These are phyloP conservation scores for Amylostereum areolatum DNA, from an alignment of 1,284 basidiomycete genomes.

Conservation along the genomic window DNA sequence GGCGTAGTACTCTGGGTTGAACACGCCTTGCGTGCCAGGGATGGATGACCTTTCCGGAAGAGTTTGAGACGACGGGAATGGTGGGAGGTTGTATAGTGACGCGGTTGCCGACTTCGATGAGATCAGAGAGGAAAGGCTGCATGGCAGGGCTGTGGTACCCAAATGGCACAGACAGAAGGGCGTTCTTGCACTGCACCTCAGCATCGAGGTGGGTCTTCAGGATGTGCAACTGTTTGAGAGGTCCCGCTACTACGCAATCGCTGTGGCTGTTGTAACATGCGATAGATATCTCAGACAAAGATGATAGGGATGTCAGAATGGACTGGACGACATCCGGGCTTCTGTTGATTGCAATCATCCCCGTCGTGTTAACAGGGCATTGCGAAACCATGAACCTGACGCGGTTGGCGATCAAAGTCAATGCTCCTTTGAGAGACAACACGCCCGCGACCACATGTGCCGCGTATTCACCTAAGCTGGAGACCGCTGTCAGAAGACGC, in stretches of 20 bases:
- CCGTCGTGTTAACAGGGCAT: constrained; percentile 38
- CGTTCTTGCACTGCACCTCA: constrained; percentile 29
- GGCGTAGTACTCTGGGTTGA: constrained; percentile 47
- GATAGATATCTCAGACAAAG: constrained; percentile 37
- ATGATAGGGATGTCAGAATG: constrained; percentile 26
- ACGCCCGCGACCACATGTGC: constrained; percentile 56
- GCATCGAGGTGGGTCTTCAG: constrained; percentile 37
- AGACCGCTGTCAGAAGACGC: constrained; percentile 3
- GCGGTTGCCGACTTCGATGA: constrained; percentile 32
- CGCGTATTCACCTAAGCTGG: constrained; percentile 65
- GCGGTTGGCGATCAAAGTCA: constrained; percentile 52
- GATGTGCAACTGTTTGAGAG: constrained; percentile 31
- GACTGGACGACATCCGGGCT: constrained; percentile 26
- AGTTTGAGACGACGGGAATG: constrained; percentile 55
- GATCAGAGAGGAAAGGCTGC: constrained; percentile 44
- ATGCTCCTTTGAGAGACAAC: constrained; percentile 46
- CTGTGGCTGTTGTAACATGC: constrained; percentile 57
- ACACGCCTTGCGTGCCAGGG: constrained; percentile 45
- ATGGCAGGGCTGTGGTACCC: constrained; percentile 63
- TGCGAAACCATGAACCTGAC: constrained; percentile 45
- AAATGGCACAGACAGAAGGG: constrained; percentile 47
- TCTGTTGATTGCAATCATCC: constrained; percentile 55
- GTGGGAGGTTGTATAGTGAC: constrained; percentile 37
- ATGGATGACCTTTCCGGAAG: constrained; percentile 45
- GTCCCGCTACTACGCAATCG: constrained; percentile 55